Base-by-base conservation (phyloP, 768 basidiomycete species). In the Exidia glandulosa region DNA sequence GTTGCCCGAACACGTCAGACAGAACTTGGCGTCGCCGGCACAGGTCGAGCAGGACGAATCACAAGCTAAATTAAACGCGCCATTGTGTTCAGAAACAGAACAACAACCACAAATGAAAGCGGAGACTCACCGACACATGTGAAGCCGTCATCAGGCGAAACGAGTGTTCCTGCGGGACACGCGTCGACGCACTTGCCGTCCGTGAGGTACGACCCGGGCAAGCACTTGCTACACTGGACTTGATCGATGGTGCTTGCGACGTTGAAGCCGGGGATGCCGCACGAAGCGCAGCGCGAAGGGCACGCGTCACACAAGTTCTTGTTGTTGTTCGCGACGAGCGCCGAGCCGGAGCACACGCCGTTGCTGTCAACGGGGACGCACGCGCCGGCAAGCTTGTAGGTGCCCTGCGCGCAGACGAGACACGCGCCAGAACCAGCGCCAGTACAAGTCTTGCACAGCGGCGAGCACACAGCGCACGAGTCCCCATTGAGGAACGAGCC, bases 301-400 rank as follows among this genome's bases (percentile, higher is more conserved):
- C 93, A 93, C 59, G 81, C 90, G 66, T 94, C 89, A 67, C 92
- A 94, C 65, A 84, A 82, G n/a, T 79, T 74, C 73, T 92, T 94
- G 68, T 80, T 78, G 65, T 90, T 90, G 64, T 95, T 87, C 25
- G 83, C 90, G 34, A 94, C 80, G 63, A 88, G 74, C 52, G 76
- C 80, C 10, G 87, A 79, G 6, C 83, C 84, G 50, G 80, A 74
- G 72, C 93, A 95, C 9, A 89, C 81, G 2, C 93, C 93, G 62
- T 81, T 77, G 16, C 71, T 72, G 66, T 84, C 80, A 32, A 85
- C 76, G 54, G 76, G 70, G 19, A 92, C 88, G 68, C 93, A 94
- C 50, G 69, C 76, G 0, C 89, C 87, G 56, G 86, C 83, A 59
- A 88, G 77, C 23, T 79, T 68, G 64, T 80, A 89, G 55, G 75